These are phyloP conservation scores for Apiospora sp. DNA, from an alignment of 2,329 filamentous ascomycete species.

Conservation along the genomic window DNA sequence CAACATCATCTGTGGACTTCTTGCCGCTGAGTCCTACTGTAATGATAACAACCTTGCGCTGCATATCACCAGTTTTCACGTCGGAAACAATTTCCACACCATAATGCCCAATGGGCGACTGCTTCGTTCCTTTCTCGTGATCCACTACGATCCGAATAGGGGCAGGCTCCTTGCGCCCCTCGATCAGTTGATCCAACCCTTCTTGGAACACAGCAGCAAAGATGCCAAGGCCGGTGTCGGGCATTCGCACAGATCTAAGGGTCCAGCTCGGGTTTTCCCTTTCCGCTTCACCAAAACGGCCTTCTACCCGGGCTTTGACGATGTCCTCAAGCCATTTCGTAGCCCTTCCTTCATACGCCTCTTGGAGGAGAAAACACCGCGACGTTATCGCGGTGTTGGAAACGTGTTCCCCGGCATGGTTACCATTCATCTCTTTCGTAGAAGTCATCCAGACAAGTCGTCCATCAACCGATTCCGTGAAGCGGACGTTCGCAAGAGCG, in stretches of 20 bases:
- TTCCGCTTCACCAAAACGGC: conserved; percentile 82
- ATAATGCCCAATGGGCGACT: conserved; percentile 70
- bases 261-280: conserved; percentile 84
- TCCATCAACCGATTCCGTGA: conserved; percentile 74
- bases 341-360: conserved; percentile 80
- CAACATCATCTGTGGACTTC: conserved; percentile 77
- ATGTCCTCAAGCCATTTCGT: conserved; percentile 84
- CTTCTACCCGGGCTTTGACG: conserved; percentile 85
- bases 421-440: conserved; percentile 65
- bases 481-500: conserved; percentile 72
- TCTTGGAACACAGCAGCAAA: conserved; percentile 78
- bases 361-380: conserved; percentile 75
- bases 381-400: conserved; percentile 63
- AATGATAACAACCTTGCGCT: conserved; percentile 55
- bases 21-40: conserved; percentile 73
- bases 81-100: conserved; percentile 77
- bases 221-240: conserved; percentile 65
- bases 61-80: conserved; percentile 62
- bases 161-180: conserved; percentile 72
- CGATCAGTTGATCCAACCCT: conserved; percentile 65
- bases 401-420: conserved; percentile 56
- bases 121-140: conserved; percentile 70
- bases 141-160: conserved; percentile 78
- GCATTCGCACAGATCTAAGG: conserved; percentile 72
- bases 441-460: conserved; percentile 74